Evolutionary conservation across 163 green algal genomes (phyloP).

Genomic region (Volvox carteri): DNA sequence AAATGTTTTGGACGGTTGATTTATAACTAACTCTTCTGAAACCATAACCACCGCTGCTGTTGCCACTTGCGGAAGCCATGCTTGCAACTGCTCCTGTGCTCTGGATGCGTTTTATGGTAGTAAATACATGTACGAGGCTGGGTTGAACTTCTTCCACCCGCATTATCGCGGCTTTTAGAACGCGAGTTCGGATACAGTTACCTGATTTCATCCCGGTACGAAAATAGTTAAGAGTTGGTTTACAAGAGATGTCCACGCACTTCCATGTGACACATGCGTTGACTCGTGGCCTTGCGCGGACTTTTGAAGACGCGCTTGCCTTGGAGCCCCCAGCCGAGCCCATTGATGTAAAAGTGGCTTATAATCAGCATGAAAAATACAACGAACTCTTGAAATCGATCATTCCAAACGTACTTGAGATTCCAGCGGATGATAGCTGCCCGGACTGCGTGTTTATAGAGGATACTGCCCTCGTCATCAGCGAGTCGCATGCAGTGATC

Average conservation of each 20-base stretch:
- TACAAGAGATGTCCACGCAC: neutral
- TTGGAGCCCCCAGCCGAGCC: slow-evolving; percentile 34
- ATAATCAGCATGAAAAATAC: slow-evolving; percentile 56
- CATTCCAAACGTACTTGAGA: slow-evolving; percentile 18
- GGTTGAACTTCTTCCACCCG: no score
- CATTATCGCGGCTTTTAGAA: no score
- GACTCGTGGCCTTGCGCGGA: slow-evolving; percentile 19
- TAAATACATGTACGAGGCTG: no score
- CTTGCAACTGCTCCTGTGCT: no score
- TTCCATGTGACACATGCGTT: slow-evolving; percentile 40
- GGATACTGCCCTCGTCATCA: slow-evolving; percentile 37
- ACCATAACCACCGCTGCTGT: no score
- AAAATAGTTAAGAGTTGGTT: no score
- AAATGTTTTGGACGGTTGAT: no score
- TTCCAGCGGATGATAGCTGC: slow-evolving; percentile 60
- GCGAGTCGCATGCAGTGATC: slow-evolving; percentile 11
- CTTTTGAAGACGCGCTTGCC: slow-evolving; percentile 37
- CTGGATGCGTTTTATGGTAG: no score
- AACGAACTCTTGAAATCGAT: slow-evolving; percentile 42
- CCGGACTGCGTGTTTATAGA: slow-evolving; percentile 62
- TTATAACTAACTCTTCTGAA: no score
- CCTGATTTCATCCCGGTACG: no score
- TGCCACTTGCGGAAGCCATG: no score
- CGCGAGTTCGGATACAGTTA: no score
- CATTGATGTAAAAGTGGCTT: slow-evolving; percentile 41